Evolutionary conservation across 2,329 filamentous ascomycete species (phyloP), one percentile per base, ranked within the genome.

Genomic region (Calonectria leucothoes): DNA sequence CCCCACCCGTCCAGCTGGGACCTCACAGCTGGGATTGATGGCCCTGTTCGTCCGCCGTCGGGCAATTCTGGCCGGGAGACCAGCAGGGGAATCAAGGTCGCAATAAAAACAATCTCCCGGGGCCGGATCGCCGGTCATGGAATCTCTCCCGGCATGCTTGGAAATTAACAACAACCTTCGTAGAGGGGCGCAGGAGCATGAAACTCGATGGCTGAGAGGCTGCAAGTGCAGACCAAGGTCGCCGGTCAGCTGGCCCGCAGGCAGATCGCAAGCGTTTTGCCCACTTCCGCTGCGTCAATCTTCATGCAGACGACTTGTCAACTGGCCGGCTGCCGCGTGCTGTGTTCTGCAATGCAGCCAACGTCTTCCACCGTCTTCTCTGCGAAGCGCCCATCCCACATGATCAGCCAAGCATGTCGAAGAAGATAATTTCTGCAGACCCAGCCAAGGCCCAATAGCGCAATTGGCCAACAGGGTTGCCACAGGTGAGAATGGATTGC

Each of bases 71-170:
- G 68, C 76, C 77, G 68, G 65, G 70, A 71, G 72, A 69, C 31
- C 66, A 72, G 33, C 72, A 71, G 66, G 71, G 68, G 66, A 33
- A 39, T 71, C 39, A 71, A 76, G 57, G 71, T 69, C 70, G 49
- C 61, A 57, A 74, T 76, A 68, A 59, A 69, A 72, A 77, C 72
- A 80, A 80, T 80, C 74, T 80, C 78, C 78, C 77, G 68, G 55
- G 42, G 69, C 75, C 75, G 72, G 69, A 73, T 79, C 72, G 76
- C 78, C 76, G 77, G 55, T 69, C 71, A 68, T 80, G 39, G 70
- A 73, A 78, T 76, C 64, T 70, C 69, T 49, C 65, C 63, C 71
- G 64, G 77, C 68, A 70, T 75, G 70, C 69, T 64, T 79, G 76
- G 78, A 80, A 79, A 80, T 80, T 79, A 74, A 59, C 65, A 74